A percentile compares a stretch with the other conserved stretches of the same genome.
Conservation (phyloP, 1,284 basidiomycete genomes). For the Phellopilus nigrolimitatus region DNA sequence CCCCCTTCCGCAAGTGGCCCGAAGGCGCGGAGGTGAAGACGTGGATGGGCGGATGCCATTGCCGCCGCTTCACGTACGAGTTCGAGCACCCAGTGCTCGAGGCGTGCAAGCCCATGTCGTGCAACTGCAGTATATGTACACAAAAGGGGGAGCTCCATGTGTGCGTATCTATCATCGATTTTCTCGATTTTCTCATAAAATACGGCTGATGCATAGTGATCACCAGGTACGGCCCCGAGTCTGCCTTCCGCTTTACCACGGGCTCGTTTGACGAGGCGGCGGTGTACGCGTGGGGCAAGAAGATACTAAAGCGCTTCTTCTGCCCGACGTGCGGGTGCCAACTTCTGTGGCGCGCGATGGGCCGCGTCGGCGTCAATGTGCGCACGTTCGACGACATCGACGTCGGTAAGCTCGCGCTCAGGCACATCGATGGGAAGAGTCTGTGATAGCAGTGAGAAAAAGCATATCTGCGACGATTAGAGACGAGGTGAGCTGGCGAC, state of each 20-base stretch:
- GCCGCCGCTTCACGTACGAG: slow-evolving; percentile 19
- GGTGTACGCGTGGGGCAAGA: not conserved
- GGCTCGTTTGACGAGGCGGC: slow-evolving; percentile 6
- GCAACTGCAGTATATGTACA: slow-evolving; percentile 22
- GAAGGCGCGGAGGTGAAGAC: slow-evolving; percentile 11
- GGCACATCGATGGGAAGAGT: no score
- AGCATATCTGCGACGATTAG: no score
- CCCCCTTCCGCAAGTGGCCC: not conserved
- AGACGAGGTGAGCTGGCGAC: no score
- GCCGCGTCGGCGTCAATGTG: slow-evolving; percentile 1
- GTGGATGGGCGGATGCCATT: slow-evolving; percentile 21
- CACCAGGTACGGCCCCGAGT: not conserved
- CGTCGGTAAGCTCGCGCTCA: no score
- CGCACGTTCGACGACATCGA: slow-evolving; percentile 13
- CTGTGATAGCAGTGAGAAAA: no score
- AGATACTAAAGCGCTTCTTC: not conserved
- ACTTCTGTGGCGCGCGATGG: slow-evolving; percentile 2
- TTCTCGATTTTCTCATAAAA: not conserved
- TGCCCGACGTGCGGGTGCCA: slow-evolving; percentile 6
- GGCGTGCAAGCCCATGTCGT: slow-evolving; percentile 10
- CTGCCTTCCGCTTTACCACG: not conserved
- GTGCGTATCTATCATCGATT: slow-evolving; percentile 5
- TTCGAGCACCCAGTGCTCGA: slow-evolving; percentile 14
- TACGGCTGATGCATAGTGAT: not conserved
- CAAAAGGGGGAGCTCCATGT: slow-evolving; percentile 16